Conservation (phyloP, 2,329 filamentous ascomycete genomes). For the Aspergillus fijiensis region DNA sequence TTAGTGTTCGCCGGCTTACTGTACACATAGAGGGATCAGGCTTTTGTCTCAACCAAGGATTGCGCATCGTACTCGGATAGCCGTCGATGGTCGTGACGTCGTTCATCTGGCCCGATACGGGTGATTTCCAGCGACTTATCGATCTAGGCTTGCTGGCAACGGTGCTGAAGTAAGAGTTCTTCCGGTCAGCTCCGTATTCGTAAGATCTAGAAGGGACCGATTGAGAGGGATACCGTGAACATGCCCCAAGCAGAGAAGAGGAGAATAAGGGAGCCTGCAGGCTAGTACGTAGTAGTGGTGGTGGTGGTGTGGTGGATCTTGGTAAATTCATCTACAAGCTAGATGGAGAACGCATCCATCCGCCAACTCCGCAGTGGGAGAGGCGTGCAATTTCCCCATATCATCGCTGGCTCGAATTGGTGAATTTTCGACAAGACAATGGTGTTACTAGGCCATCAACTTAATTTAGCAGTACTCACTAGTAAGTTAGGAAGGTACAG, state of each 20-base stretch:
- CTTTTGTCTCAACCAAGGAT: constrained; percentile 5
- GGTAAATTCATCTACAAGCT: not conserved
- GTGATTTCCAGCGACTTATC: not conserved
- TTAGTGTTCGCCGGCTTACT: not conserved
- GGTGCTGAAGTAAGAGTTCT: not conserved
- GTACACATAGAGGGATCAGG: not conserved
- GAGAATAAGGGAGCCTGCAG: constrained; percentile 7
- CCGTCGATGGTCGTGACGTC: not conserved
- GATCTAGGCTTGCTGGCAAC: not conserved
- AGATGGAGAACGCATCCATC: constrained; percentile 4
- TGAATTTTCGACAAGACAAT: not conserved
- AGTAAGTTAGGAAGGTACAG: not conserved
- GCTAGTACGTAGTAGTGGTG: not conserved
- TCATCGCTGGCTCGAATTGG: constrained; percentile 1
- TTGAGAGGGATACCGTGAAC: not conserved
- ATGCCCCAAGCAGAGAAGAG: constrained; percentile 3
- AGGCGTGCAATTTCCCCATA: constrained; percentile 8
- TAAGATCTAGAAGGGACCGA: not conserved
- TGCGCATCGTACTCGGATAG: not conserved
- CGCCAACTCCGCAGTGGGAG: constrained; percentile 5
- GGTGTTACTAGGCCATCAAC: not conserved
- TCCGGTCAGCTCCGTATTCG: not conserved
- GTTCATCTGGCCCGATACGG: not conserved
- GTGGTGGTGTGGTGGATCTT: not conserved
- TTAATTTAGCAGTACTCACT: constrained; percentile 5